Base-by-base conservation (phyloP, 1,139 yeast genomes). In the Blastobotrys illinoisensis region DNA sequence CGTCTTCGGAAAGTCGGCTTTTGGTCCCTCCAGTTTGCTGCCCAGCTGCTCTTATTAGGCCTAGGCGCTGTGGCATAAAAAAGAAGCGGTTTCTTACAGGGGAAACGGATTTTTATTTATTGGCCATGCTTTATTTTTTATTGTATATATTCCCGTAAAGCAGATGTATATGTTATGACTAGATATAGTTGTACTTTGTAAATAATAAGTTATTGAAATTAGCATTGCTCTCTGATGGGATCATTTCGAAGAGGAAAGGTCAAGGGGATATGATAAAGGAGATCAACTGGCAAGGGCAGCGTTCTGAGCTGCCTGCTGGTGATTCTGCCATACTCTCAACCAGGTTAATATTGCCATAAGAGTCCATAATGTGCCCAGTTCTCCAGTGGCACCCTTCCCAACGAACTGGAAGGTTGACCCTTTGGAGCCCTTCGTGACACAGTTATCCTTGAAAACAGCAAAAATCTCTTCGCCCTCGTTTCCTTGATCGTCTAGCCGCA, bases 11-110 rank as follows among this genome's bases (percentile, higher is more conserved):
- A 90, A 66, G 90, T 93, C 9, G 95, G 96, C 1, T 88, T 93
- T 67, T 93, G 99, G 99, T 83, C 96, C 1, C 71, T 89, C 47
- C 99, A 93, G 69, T 75, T 90, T 54, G 73, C 93, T 16, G 78
- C 93, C 32, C 99, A 93, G 69, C 74, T 89, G 52, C 72, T 93
- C 14, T 79, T 93, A 40, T 81, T 93, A 77, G 88, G 96, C 44
- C 75, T 91, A 32, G 95, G 95, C 1, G 80, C 81, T 13, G 74
- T 80, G 56, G 81, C 75, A 18, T 71, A 62, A 58, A 44, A 19
- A 26, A 3, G 32, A 7, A 23, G 24, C 5, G 11, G 13, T 26
- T 7, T 9, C n/a, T n/a, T n/a, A n/a, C n/a, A n/a, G 32, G 9
- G 13, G 32, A 9, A 11, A 26, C 3, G 13, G 32, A 9, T 26